Evolutionary conservation across 495 filamentous ascomycete species (phyloP).

Genomic region (Neurospora sp.): DNA sequence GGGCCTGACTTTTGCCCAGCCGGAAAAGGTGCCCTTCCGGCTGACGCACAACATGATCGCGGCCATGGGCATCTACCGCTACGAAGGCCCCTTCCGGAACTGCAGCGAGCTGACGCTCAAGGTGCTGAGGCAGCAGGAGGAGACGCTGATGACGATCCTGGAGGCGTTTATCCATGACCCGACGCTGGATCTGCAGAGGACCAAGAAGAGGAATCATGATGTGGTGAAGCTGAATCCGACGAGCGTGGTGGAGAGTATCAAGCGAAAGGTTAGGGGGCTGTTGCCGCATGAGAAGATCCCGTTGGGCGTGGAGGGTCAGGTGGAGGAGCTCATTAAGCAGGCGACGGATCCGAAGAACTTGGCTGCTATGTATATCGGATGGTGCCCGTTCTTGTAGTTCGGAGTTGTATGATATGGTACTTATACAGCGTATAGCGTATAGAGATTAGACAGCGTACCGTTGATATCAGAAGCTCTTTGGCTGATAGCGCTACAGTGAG

Average conservation of each 20-base stretch:
- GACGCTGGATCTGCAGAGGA: constrained; percentile 80
- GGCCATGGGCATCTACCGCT: constrained; percentile 87
- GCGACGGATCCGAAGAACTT: constrained; percentile 69
- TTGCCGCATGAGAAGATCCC: constrained; percentile 80
- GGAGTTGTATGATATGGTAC: not conserved
- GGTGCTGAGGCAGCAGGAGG: constrained; percentile 81
- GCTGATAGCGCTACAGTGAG: not conserved
- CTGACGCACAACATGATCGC: constrained; percentile 97
- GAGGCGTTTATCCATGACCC: constrained; percentile 97
- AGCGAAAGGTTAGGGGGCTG: constrained; percentile 74
- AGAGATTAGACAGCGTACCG: not conserved
- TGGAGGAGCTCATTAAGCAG: constrained; percentile 80
- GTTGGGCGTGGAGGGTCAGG: constrained; percentile 88
- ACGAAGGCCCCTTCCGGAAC: constrained; percentile 85
- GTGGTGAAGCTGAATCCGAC: constrained; percentile 76
- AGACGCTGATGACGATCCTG: constrained; percentile 91
- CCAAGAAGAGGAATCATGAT: constrained; percentile 52
- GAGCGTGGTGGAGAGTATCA: constrained; percentile 82
- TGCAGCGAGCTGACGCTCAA: constrained; percentile 79
- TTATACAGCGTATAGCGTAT: not conserved
- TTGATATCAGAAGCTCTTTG: not conserved
- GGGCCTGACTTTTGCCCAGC: constrained; percentile 88
- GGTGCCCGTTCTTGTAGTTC: constrained; percentile 79
- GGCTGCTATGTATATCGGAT: constrained; percentile 92
- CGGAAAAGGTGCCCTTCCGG: constrained; percentile 93